Base-by-base conservation (phyloP, 2,329 filamentous ascomycete genomes). In the Trematosphaeria pertusa region DNA sequence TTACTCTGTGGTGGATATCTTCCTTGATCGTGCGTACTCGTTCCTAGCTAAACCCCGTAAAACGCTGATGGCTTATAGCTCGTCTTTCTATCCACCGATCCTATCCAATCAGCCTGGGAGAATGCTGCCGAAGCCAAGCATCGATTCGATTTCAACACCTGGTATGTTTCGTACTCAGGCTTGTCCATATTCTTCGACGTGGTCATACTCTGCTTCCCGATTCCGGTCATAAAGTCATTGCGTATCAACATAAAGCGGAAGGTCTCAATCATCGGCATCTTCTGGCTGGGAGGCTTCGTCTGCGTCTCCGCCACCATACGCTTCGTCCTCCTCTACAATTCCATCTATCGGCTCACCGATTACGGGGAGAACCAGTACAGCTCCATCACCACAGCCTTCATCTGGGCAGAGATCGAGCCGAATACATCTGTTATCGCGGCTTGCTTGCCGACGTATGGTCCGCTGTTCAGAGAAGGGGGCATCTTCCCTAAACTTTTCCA, bases 201-300 rank as follows among this genome's bases (percentile, higher is more conserved):
- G 24, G 33, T 44, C 5, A 50, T 58, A 14, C 46, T 58, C 20
- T 52, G 48, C 36, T 55, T 52, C 36, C 54, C 54, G 2, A 43
- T 58, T n/a, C 54, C 54, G 10, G 52, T 58, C 39, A 51, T 58
- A 15, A 46, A 41, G 22, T 33, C 33, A 5, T 37, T 55, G 1
- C 35, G 43, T 4, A 31, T 58, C 26, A 37, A 45, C 35, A 43
- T 24, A 8, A 48, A 39, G 36, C 39, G 47, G 19, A 58, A 58
- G 37, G 31, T 55, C 24, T 58, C 48, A 1, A 50, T 58, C 26
- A 38, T 58, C 3, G 54, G 43, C 10, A 58, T 58, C 5, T 58
- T 58, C 44, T 55, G 52, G 54, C 43, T 54, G 5, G 54, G 54
- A 11, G 48, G 43, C 5, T 58, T 58, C 21, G 53, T 56, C 28